Conservation (phyloP, 257 asterid species). For the Primulina huaijiensis region DNA sequence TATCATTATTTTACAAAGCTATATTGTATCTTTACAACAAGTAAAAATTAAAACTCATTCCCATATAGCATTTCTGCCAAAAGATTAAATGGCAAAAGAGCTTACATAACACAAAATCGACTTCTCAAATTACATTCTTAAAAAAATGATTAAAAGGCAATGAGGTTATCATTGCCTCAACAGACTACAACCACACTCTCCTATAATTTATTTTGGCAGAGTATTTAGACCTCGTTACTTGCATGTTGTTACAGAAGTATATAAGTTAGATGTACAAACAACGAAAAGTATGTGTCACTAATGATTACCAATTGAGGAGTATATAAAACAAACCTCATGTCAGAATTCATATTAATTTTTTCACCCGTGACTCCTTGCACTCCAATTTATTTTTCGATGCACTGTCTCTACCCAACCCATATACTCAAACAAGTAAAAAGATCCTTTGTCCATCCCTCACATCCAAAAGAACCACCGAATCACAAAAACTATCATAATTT, state of each 20-base stretch:
- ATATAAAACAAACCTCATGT: not conserved
- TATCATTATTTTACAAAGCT: not conserved
- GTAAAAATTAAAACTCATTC: no score
- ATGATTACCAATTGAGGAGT: not conserved
- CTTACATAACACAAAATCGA: not conserved
- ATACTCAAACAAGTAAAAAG: not conserved
- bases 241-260: not conserved
- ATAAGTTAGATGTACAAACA: no score
- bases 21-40: no score
- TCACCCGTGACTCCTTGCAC: not conserved
- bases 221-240: not conserved
- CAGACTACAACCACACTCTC: not conserved
- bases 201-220: conserved; percentile 6
- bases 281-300: not conserved
- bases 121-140: no score
- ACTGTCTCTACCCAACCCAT: not conserved
- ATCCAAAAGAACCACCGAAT: not conserved
- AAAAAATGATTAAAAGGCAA: not conserved
- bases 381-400: not conserved
- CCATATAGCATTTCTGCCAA: no score
- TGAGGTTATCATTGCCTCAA: not conserved
- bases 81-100: no score
- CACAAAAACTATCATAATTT: not conserved
- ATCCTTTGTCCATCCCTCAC: not conserved
- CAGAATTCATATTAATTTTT: not conserved